Percentiles rank a stretch among this genome's conserved stretches.
Evolutionary conservation across 1,284 basidiomycete species (phyloP).

Genomic region (Ganoderma resinaceum): DNA sequence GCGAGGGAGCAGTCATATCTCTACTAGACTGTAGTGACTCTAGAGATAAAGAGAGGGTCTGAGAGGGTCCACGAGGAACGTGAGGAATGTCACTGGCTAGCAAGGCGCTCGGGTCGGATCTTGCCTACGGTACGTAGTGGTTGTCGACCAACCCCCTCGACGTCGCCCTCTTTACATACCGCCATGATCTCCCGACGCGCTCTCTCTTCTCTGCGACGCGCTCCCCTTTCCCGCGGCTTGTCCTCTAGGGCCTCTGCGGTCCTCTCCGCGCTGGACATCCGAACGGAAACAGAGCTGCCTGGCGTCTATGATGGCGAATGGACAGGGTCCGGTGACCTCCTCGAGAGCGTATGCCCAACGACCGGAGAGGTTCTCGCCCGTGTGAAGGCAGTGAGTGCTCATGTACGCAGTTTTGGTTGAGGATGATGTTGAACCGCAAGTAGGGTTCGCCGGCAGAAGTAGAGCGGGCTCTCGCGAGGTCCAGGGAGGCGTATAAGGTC

Average conservation of each 20-base stretch:
- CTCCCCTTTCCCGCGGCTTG: constrained; percentile 41
- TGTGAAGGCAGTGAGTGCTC: constrained; percentile 64
- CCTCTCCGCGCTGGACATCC: constrained; percentile 69
- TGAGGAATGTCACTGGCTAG: background rate
- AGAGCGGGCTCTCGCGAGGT: constrained; percentile 63
- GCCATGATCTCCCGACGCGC: constrained; percentile 29
- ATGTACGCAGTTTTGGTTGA: background rate
- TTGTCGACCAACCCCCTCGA: background rate
- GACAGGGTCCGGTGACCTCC: constrained; percentile 75
- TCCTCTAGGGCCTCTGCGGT: constrained; percentile 72
- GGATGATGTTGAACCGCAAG: background rate
- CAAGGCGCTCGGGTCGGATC: constrained; percentile 19
- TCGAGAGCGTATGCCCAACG: constrained; percentile 75
- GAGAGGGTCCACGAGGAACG: too few relatives aligned
- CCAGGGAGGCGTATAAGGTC: constrained; percentile 72
- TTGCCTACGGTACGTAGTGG: constrained; percentile 9
- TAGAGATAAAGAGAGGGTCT: too few relatives aligned
- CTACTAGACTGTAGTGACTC: too few relatives aligned
- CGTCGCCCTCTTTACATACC: constrained; percentile 10
- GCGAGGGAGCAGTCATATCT: too few relatives aligned
- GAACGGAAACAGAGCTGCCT: constrained; percentile 51
- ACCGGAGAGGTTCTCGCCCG: constrained; percentile 79
- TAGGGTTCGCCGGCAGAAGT: constrained; percentile 77
- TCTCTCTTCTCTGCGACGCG: constrained; percentile 23
- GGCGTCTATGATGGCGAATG: constrained; percentile 84